Evolutionary conservation across 148 eudicot genomes (phyloP), one percentile per base, ranked within the genome.

Genomic region (Polygonum maritimum): DNA sequence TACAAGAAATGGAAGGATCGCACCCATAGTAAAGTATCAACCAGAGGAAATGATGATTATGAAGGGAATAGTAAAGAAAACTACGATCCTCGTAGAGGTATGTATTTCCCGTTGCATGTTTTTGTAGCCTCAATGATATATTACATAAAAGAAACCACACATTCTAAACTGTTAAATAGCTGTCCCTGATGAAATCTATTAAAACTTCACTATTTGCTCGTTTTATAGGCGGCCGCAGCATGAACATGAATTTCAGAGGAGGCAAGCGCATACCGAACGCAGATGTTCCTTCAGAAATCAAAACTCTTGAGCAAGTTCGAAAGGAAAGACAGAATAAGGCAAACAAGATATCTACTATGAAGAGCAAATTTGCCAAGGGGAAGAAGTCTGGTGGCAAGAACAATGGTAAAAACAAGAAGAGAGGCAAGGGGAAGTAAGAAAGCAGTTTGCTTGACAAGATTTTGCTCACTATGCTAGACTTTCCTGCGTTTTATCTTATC

Each of bases 301-400:
- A 94, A 82, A 79, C 88, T 80, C 75, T 80, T 6, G 97, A 94
- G 26, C 98, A 94, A 80, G 92, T 94, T 81, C 86, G 95, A 40
- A 94, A 92, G 82, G 92, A 88, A 75, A 89, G 97, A 81, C 92
- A 92, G 78, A 89, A 83, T 80, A 94, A 92, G 79, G 92, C 94
- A 33, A 83, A 78, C 79, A 83, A 82, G 60, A 76, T 74, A 78
- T 83, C 93, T 2, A 76, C 83, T 33, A 26, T 87, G 57, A 94
- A 94, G 89, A 86, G 82, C 79, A 91, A 90, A 77, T 75, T 87
- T 15, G 83, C 77, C 44, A 67, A 67, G 71, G 75, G 54, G 15
- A 72, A 72, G 71, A 90, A 89, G 55, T 87, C 78, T 48, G 90
- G 89, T 69, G 5, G 14, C 33, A 41, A 44, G 3, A 72, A 31